Evolutionary conservation across 495 filamentous ascomycete genomes (phyloP).

Genomic region (Tuber aestivum): DNA sequence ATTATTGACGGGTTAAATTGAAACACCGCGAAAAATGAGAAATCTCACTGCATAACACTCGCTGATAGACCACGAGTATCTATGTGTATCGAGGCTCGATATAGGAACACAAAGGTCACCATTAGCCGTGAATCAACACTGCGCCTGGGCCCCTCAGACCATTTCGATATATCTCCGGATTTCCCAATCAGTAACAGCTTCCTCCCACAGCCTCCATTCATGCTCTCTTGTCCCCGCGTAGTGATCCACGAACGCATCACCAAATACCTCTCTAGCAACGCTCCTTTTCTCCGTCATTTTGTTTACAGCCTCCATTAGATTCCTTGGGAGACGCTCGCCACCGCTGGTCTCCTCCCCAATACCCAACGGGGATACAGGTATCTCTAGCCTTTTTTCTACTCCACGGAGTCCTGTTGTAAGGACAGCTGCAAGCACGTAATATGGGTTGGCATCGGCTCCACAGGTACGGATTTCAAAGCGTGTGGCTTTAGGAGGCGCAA

Average conservation of each 20-base stretch:
- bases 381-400: constrained; percentile 79
- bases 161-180: constrained; percentile 69
- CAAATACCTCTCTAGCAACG: constrained; percentile 84
- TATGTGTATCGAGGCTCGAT: background rate
- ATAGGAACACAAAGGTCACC: background rate
- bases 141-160: constrained; percentile 46
- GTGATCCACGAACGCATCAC: constrained; percentile 92
- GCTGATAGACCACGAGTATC: background rate
- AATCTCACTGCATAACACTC: background rate
- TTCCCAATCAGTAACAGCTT: constrained; percentile 50
- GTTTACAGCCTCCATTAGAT: constrained; percentile 70
- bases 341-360: constrained; percentile 76
- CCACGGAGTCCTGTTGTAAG: constrained; percentile 82
- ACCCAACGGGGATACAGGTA: constrained; percentile 72
- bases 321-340: constrained; percentile 71
- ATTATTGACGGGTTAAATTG: background rate
- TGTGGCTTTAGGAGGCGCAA: constrained; percentile 72
- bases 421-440: constrained; percentile 80
- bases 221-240: constrained; percentile 89
- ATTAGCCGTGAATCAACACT: background rate
- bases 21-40: background rate
- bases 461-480: constrained; percentile 86
- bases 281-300: constrained; percentile 68
- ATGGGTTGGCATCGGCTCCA: constrained; percentile 85
- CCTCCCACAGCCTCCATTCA: constrained; percentile 85